These are phyloP conservation scores for Plenodomus lindquistii DNA, from an alignment of 2,329 filamentous ascomycete genomes.

Conservation along the genomic window DNA sequence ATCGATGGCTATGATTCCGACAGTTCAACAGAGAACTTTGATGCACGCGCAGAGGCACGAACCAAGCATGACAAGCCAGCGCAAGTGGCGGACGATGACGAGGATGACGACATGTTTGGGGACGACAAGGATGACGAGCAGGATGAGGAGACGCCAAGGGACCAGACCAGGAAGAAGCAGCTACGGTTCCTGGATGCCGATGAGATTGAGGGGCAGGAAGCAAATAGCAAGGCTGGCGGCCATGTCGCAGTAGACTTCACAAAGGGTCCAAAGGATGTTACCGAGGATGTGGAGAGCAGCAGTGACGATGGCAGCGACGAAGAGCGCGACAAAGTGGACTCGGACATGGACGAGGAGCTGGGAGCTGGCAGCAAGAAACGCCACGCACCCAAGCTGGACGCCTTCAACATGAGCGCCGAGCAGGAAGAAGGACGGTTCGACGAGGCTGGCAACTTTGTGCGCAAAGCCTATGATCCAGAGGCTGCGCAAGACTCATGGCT, in stretches of 20 bases:
- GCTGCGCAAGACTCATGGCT: conserved; percentile 91
- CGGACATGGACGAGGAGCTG: conserved; percentile 81
- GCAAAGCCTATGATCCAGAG: conserved; percentile 86
- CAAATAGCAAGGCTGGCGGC: conserved; percentile 72
- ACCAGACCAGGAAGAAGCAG: conserved; percentile 64
- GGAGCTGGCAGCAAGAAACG: conserved; percentile 89
- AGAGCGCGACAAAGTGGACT: conserved; percentile 66
- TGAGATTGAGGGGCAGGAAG: conserved; percentile 80
- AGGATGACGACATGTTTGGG: conserved; percentile 82
- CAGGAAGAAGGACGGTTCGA: conserved; percentile 94
- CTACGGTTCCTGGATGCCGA: conserved; percentile 63
- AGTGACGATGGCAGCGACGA: conserved; percentile 66
- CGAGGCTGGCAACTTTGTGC: conserved; percentile 85
- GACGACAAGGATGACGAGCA: conserved; percentile 62
- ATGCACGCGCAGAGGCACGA: conserved; percentile 68
- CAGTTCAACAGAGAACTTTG: conserved; percentile 86
- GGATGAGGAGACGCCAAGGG: conserved; percentile 55
- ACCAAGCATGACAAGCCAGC: conserved; percentile 48
- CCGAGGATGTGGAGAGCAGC: conserved; percentile 66
- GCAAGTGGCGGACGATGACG: conserved; percentile 59
- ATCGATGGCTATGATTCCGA: conserved; percentile 97
- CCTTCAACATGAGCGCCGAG: conserved; percentile 90
- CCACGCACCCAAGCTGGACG: conserved; percentile 91
- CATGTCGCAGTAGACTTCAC: conserved; percentile 65
- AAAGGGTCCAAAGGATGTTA: conserved; percentile 30